Conservation (phyloP, 1,284 basidiomycete species). For the Schizopora paradoxa region DNA sequence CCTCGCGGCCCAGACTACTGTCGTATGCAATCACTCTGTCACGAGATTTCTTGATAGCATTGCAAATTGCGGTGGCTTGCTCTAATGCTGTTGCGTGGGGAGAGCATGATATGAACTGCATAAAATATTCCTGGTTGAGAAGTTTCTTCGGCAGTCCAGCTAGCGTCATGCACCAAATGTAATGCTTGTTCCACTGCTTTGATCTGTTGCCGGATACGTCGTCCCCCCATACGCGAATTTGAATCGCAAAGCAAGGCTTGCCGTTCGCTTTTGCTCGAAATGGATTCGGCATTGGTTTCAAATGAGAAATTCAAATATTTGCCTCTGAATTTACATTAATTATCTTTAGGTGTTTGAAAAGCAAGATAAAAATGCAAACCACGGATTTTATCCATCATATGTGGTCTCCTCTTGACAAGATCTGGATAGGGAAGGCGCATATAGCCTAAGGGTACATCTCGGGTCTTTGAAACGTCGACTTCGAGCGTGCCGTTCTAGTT, state of each 20-base stretch:
- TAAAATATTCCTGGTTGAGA: slow-evolving; percentile 30
- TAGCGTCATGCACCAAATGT: slow-evolving; percentile 26
- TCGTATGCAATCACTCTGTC: slow-evolving; percentile 25
- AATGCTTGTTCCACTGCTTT: slow-evolving; percentile 22
- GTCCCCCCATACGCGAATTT: slow-evolving; percentile 18
- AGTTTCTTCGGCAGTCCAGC: slow-evolving; percentile 27
- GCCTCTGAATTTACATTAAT: too few species aligned
- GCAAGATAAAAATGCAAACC: too few species aligned
- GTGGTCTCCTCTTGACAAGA: too few species aligned
- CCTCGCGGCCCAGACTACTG: slow-evolving; percentile 17
- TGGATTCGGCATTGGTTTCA: slow-evolving; percentile 22
- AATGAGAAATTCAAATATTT: too few species aligned
- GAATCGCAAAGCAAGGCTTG: slow-evolving; percentile 15
- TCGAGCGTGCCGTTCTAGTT: too few species aligned
- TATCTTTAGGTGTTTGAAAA: too few species aligned
- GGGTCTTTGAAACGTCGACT: too few species aligned
- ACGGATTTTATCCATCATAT: too few species aligned
- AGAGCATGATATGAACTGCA: slow-evolving; percentile 34
- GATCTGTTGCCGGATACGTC: slow-evolving; percentile 22
- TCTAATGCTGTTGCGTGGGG: slow-evolving; percentile 28
- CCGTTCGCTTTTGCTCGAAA: slow-evolving; percentile 20
- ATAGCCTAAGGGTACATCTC: too few species aligned
- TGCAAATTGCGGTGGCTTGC: slow-evolving; percentile 29
- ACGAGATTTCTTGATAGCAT: slow-evolving; percentile 23
- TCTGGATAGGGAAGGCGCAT: too few species aligned